phyloP scores from a whole-genome alignment of 2,329 filamentous ascomycete genomes.

The Cladosporium phlei region DNA sequence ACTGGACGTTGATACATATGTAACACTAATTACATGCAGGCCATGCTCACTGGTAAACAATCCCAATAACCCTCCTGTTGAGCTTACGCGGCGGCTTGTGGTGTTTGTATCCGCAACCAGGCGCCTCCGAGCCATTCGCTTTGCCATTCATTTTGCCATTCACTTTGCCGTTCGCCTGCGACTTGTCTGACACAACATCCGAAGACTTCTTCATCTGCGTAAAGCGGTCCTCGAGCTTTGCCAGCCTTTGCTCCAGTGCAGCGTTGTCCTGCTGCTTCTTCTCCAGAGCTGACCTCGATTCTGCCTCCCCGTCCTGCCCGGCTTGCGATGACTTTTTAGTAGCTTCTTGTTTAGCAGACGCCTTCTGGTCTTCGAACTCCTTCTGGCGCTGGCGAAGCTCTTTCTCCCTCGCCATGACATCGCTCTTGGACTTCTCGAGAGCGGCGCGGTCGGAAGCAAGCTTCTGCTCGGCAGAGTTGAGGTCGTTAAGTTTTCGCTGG shows the following conservation, averaged over 20 bases:
- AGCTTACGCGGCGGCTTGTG: slow-evolving; percentile 8
- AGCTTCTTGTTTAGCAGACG: not conserved
- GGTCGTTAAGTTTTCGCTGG: slow-evolving; percentile 1
- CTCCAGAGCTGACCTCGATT: not conserved
- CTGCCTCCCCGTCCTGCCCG: not conserved
- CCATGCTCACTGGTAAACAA: not conserved
- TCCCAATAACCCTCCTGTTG: not conserved
- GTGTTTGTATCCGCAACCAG: not conserved
- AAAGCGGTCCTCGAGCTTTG: not conserved
- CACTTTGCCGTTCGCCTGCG: not conserved
- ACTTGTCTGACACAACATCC: not conserved
- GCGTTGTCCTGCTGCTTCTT: slow-evolving; percentile 3
- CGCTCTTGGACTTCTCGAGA: not conserved
- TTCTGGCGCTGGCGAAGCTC: slow-evolving; percentile 2
- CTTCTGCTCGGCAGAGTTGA: not conserved
- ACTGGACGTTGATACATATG: too few species aligned
- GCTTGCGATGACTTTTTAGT: not conserved
- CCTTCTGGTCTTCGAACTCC: not conserved
- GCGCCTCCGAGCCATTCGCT: not conserved
- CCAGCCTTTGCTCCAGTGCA: not conserved
- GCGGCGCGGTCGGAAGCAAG: not conserved
- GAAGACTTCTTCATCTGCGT: not conserved
- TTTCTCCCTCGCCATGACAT: slow-evolving; percentile 1
- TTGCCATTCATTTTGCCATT: not conserved
- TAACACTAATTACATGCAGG: too few species aligned